Evolutionary conservation across 345 rosid genomes (phyloP), one percentile per base, ranked within the genome.

Genomic region (Melastoma malabathricum): DNA sequence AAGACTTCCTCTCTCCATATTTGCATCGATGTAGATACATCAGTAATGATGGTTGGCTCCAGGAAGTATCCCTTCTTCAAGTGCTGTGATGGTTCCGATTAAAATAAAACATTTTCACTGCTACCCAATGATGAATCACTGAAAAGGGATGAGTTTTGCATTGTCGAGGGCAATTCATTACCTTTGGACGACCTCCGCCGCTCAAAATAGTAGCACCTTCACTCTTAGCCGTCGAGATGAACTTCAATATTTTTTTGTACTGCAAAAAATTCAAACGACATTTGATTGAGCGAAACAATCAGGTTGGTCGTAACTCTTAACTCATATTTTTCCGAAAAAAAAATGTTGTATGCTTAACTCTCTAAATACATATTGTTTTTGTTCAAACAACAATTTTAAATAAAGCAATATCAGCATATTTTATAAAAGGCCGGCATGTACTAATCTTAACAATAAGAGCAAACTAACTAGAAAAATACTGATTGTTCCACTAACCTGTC

Each of bases 1-100:
- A 92, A 92, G 48, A 92, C 95, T 75, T 92, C 98, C 61, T 92
- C 99, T 66, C 88, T 88, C 99, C 99, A 92, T 48, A 92, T 88
- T 76, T 92, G 80, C 99, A 88, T 92, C 60, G 95, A 84, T 56
- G 81, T 83, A 23, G 76, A 73, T 57, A 92, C 84, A 69, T 88
- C 77, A 48, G 76, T 73, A 17, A 92, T 69, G 57, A 92, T 68
- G 19, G 90, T 75, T 64, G 99, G 95, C 65, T 84, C 90, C 52
- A 92, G 39, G 57, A 77, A 92, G 71, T 65, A 88, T 44, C 98
- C 97, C 62, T 76, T 88, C 43, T 72, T 78, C 10, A 84, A 66
- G 71, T 92, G 89, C 99, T 88, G 83, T 52, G 51, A 23, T 59
- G 27, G 61, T 57, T 58, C 51, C 39, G 5, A 19, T 48, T 17